Conservation (phyloP, 495 filamentous ascomycete species). For the Trichoderma erinaceum region DNA sequence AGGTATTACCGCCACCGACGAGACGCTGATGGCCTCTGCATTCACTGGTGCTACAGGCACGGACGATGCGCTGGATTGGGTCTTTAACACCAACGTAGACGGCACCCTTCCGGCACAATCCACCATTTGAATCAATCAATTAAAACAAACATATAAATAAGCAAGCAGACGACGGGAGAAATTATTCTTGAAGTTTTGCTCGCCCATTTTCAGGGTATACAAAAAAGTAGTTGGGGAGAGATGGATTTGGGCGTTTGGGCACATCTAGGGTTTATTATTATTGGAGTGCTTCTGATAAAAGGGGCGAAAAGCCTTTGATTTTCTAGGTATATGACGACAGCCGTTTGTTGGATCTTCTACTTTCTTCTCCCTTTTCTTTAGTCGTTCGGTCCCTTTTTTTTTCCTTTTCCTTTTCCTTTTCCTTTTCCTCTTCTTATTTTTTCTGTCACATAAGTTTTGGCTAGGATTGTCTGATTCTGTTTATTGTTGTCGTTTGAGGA, state of each 20-base stretch:
- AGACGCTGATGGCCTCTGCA: slow-evolving; percentile 20
- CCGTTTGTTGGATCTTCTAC: too few species aligned
- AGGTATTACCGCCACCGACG: slow-evolving; percentile 21
- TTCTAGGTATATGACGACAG: too few species aligned
- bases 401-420: neutral
- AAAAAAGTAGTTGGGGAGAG: too few species aligned
- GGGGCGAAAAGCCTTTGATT: too few species aligned
- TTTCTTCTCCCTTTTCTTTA: too few species aligned
- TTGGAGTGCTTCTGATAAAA: too few species aligned
- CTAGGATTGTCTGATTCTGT: neutral
- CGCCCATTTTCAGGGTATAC: too few species aligned
- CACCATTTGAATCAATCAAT: neutral
- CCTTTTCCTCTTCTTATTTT: neutral
- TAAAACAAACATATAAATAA: neutral
- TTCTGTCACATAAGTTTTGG: neutral
- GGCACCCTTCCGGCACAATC: neutral
- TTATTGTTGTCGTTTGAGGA: neutral
- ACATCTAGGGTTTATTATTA: too few species aligned
- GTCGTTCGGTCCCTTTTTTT: neutral
- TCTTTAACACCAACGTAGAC: neutral
- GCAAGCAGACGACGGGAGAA: too few species aligned
- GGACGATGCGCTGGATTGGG: neutral
- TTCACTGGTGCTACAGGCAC: neutral
- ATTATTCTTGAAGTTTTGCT: too few species aligned
- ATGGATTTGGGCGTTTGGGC: too few species aligned